Evolutionary conservation across 495 filamentous ascomycete species (phyloP).

Genomic region (Parathielavia hyrcaniae): DNA sequence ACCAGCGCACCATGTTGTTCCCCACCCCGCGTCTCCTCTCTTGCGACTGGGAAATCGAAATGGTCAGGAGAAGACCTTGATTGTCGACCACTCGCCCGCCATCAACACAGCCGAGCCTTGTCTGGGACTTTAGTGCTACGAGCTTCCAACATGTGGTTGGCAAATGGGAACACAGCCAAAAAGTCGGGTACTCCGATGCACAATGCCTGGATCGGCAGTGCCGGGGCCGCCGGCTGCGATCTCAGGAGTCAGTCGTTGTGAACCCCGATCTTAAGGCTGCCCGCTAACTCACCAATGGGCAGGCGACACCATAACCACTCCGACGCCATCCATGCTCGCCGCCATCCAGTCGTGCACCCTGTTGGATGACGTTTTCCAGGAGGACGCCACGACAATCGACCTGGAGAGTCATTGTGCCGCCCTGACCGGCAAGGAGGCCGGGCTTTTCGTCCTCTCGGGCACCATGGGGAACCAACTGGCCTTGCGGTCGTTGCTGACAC

Average conservation of each 20-base stretch:
- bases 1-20: background rate
- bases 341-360: slow-evolving; percentile 54
- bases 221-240: slow-evolving; percentile 39
- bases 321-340: slow-evolving; percentile 72
- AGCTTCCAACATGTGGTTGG: slow-evolving; percentile 1
- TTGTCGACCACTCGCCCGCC: background rate
- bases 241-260: slow-evolving; percentile 36
- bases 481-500: slow-evolving; percentile 58
- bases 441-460: slow-evolving; percentile 73
- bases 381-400: slow-evolving; percentile 70
- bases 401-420: slow-evolving; percentile 65
- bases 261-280: background rate
- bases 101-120: background rate
- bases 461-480: slow-evolving; percentile 87
- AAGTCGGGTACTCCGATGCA: background rate
- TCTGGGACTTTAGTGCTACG: background rate
- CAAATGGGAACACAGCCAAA: background rate
- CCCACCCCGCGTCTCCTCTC: background rate
- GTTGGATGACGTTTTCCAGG: slow-evolving; percentile 76
- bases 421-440: slow-evolving; percentile 65
- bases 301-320: slow-evolving; percentile 82
- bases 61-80: background rate
- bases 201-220: slow-evolving; percentile 38
- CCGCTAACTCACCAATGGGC: slow-evolving; percentile 8
- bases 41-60: no score